phyloP scores from a whole-genome alignment of 805 yeast species.

The Hanseniaspora thailandica region DNA sequence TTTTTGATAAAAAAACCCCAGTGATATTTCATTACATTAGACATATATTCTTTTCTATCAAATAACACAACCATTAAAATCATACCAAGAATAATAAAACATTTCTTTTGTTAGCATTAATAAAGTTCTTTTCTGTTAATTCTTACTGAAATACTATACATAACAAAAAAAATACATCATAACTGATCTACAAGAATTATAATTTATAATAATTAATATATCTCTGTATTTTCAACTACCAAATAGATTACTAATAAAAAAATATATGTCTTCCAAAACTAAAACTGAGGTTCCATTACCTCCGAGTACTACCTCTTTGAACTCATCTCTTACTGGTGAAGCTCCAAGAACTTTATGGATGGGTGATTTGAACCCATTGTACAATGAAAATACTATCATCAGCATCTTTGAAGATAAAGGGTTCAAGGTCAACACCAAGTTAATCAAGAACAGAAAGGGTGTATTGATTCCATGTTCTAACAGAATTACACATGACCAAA shows the following conservation, averaged over 20 bases:
- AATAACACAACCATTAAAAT: neutral
- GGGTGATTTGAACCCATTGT: slow-evolving; percentile 78
- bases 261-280: neutral
- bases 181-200: neutral
- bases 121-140: neutral
- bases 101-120: neutral
- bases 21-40: no score
- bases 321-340: slow-evolving; percentile 28
- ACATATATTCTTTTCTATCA: neutral
- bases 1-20: no score
- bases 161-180: neutral
- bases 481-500: slow-evolving; percentile 3
- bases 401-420: slow-evolving; percentile 50
- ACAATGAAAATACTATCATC: slow-evolving; percentile 50
- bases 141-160: neutral
- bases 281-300: slow-evolving; percentile 36
- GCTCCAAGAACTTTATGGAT: slow-evolving; percentile 72
- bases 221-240: neutral
- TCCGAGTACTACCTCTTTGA: slow-evolving; percentile 40
- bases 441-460: slow-evolving; percentile 43
- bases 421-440: slow-evolving; percentile 50
- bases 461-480: slow-evolving; percentile 27
- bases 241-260: neutral
- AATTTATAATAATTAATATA: neutral
- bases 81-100: no score